Base-by-base conservation (phyloP, 73 alveolate genomes). In the Symbiodinium pilosum region DNA sequence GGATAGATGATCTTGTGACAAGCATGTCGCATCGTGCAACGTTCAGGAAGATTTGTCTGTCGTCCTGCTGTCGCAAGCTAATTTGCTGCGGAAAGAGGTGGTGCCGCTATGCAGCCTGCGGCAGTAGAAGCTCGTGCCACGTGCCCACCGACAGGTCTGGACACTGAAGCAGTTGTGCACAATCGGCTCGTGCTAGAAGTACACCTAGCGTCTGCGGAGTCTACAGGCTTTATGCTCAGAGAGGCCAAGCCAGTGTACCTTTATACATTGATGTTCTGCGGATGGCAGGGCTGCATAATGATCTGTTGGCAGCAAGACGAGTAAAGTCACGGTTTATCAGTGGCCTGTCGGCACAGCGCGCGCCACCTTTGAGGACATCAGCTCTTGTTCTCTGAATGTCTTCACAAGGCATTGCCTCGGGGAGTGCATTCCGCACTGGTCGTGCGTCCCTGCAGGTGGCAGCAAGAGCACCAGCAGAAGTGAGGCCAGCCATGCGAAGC, bases 121-220 rank as follows among this genome's bases (percentile, higher is more conserved):
- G 94, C 26, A 87, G 94, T 11, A 41, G 86, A 41, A 54, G 86
- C 85, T 87, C 94, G 24, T 87, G 94, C 94, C 94, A 87, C 42
- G 69, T 59, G n/a, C 94, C 94, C 26, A 34, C 32, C 24, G 36
- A 69, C 11, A 54, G 68, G 43, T 47, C 69, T 24, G 81, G 81
- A 64, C 81, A 64, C 43, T 52, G 94, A 36, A 87, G 34, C 41
- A 87, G 94, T 36, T 87, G 94, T 11, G 86, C n/a, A 20, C 9
- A 36, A n/a, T 87, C 94, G 1, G 94, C 94, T 7, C 94, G 86
- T 11, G 86, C 86, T 9, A 87, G 69, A 39, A 54, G 42, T 42
- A 87, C 68, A 64, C 94, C 94, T 87, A n/a, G 40, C 54, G 64
- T n/a, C n/a, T n/a, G n/a, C n/a, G n/a, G n/a, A n/a, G n/a, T n/a